Evolutionary conservation across 257 asterid species (phyloP).

Genomic region (Solanum sparsipilum): DNA sequence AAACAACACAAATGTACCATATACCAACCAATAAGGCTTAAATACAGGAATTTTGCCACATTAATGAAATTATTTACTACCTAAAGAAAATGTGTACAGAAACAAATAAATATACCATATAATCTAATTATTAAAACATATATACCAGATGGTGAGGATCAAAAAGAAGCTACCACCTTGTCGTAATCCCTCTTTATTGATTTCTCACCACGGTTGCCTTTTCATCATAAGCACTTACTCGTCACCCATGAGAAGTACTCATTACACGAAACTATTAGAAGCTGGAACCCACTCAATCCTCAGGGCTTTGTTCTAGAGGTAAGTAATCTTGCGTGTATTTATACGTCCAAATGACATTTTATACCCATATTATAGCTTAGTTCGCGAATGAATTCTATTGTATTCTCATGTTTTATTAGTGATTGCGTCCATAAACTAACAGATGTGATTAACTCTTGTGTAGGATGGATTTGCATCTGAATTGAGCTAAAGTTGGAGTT

Average conservation of each 20-base stretch:
- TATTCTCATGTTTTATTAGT: too few species aligned
- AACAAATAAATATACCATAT: not conserved
- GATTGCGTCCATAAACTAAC: too few species aligned
- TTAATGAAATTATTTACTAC: not conserved
- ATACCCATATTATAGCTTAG: too few species aligned
- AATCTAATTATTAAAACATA: not conserved
- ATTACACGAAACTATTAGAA: not conserved
- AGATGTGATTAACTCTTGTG: too few species aligned
- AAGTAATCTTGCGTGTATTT: too few species aligned
- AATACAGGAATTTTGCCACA: not conserved
- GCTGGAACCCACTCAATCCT: not conserved
- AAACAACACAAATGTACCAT: not conserved
- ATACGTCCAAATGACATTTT: too few species aligned
- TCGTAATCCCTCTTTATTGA: not conserved
- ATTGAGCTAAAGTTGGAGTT: too few species aligned
- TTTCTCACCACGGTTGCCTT: not conserved
- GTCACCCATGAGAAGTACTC: not conserved
- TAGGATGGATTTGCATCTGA: too few species aligned
- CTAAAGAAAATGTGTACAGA: not conserved
- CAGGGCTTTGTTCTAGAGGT: not conserved
- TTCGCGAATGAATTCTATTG: too few species aligned
- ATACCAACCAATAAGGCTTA: not conserved
- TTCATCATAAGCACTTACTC: not conserved
- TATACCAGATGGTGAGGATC: not conserved
- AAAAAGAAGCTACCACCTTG: not conserved